A percentile compares a stretch with the other conserved stretches of the same genome.
These are phyloP conservation scores for Boletus tylopilopsis DNA, from an alignment of 768 basidiomycete genomes.

Conservation along the genomic window DNA sequence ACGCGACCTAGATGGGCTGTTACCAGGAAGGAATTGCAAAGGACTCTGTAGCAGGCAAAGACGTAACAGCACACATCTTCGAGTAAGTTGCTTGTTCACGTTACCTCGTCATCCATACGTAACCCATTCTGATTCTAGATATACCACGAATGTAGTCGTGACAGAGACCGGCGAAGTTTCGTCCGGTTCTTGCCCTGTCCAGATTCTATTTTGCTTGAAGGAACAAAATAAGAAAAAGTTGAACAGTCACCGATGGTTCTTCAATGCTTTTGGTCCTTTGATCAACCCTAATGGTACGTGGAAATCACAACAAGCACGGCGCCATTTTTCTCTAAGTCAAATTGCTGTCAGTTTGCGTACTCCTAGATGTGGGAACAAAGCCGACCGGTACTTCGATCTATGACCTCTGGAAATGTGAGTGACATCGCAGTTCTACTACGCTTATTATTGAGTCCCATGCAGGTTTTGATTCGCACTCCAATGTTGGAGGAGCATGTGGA, in stretches of 20 bases:
- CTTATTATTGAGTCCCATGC: constrained; percentile 4
- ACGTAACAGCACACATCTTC: constrained; percentile 91
- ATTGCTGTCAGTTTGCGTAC: constrained; percentile 62
- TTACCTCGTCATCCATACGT: neutral
- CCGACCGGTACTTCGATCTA: constrained; percentile 94
- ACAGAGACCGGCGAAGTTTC: constrained; percentile 79
- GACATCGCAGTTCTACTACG: neutral
- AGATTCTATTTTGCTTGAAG: constrained; percentile 88
- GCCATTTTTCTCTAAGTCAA: neutral
- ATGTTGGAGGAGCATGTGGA: constrained; percentile 94
- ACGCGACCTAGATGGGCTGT: constrained; percentile 62
- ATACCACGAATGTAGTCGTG: constrained; percentile 75
- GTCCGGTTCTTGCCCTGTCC: constrained; percentile 72
- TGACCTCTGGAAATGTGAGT: constrained; percentile 88
- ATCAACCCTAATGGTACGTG: constrained; percentile 73
- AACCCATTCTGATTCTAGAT: constrained; percentile 38
- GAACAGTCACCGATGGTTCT: constrained; percentile 96
- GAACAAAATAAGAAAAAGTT: constrained; percentile 98
- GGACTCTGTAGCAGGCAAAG: constrained; percentile 83
- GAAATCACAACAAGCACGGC: neutral
- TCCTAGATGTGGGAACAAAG: constrained; percentile 95
- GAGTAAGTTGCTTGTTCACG: constrained; percentile 51
- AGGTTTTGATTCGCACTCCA: constrained; percentile 75
- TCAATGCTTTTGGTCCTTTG: constrained; percentile 90
- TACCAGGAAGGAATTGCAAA: constrained; percentile 90